phyloP scores from a whole-genome alignment of 78 protist genomes.

The Anaeramoeba flamelloides region DNA sequence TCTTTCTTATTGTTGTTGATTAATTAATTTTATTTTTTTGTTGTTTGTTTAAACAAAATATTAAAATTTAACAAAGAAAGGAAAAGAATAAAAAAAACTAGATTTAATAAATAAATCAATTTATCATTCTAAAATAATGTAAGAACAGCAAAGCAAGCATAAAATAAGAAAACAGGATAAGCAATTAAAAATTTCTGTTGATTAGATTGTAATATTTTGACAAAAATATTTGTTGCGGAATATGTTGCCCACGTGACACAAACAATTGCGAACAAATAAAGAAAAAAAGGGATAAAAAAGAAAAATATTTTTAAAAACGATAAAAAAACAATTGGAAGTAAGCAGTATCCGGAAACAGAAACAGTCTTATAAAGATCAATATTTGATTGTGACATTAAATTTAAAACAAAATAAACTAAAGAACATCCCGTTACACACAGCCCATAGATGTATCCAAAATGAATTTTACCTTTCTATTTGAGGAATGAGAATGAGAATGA shows the following conservation, averaged over 20 bases:
- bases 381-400: conserved; percentile 21
- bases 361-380: neutral
- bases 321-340: conserved; percentile 67
- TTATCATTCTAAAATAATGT: conserved; percentile 41
- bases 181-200: conserved; percentile 50
- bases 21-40: too few species aligned
- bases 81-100: too few species aligned
- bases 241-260: conserved; percentile 54
- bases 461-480: conserved; percentile 60
- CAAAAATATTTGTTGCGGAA: conserved; percentile 56
- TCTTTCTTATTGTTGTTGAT: too few species aligned
- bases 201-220: conserved; percentile 29
- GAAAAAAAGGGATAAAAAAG: conserved; percentile 19
- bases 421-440: conserved; percentile 58
- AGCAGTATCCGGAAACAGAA: conserved; percentile 67
- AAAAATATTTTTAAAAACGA: conserved; percentile 36
- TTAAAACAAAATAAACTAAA: conserved; percentile 47
- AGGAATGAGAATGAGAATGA: too few species aligned
- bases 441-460: conserved; percentile 75
- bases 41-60: too few species aligned
- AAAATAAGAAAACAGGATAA: conserved; percentile 61
- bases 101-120: too few species aligned
- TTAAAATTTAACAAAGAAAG: too few species aligned
- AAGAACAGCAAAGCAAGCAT: conserved; percentile 59
- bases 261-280: conserved; percentile 25